Evolutionary conservation across 148 eudicot genomes (phyloP), one percentile per base, ranked within the genome.

Genomic region (Fallopia convolvulus): DNA sequence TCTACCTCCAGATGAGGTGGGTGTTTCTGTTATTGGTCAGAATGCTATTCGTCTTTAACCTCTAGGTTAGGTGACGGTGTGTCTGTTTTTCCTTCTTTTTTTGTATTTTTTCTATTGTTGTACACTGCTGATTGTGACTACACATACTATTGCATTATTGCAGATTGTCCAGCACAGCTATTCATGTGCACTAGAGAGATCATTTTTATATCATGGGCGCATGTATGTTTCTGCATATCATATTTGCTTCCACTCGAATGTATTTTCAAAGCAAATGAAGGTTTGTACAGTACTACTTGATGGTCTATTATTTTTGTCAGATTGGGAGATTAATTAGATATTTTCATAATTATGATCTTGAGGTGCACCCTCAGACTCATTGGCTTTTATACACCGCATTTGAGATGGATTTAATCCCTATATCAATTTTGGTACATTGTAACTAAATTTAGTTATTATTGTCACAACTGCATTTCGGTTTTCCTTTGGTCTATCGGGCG

Each of bases 181-280:
- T 83, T 94, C 98, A 53, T 94, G 98, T 82, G 98, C 98, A 36
- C 83, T 94, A 74, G 97, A 94, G 87, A 90, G 95, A 82, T 94
- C 97, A 48, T 92, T 94, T 79, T 85, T 94, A 80, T 94, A 94
- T 84, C 98, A 94, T 75, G 98, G 98, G 23, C 98, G 98, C 58
- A 92, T 94, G 93, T 94, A 87, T 83, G 84, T 89, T 58, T 94
- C 98, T 47, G 83, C 93, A 1, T 90, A 92, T 93, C 95, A 90
- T 84, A 85, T 94, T 77, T 94, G 97, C 85, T 94, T 94, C 84
- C 98, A 94, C 78, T 94, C 98, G n/a, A 94, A 94, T 79, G 89
- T 94, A 48, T 94, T 94, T 79, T 90, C 95, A 7, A 94, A 94
- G 84, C 92, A 92, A 81, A 90, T 94, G 92, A 94, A 94, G 96